phyloP scores from a whole-genome alignment of 1,139 yeast genomes.

The Groenewaldozyma auringiensis region DNA sequence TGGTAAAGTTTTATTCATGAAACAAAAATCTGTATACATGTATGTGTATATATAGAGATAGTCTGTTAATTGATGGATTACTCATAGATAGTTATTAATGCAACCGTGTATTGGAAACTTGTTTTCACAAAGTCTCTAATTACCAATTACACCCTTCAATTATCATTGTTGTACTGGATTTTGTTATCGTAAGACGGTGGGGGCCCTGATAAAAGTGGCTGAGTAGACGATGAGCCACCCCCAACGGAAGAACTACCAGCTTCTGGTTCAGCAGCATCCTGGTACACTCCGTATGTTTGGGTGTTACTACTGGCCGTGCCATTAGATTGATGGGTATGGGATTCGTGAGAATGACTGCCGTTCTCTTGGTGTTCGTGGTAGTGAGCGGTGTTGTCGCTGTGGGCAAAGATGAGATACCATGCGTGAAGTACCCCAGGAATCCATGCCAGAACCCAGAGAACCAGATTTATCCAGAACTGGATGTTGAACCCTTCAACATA shows the following conservation, averaged over 20 bases:
- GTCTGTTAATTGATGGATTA: too few relatives aligned
- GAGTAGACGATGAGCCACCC: constrained; percentile 7
- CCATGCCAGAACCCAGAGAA: constrained; percentile 53
- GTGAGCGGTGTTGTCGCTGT: background rate
- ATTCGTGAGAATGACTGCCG: background rate
- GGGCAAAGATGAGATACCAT: constrained; percentile 33
- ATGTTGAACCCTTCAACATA: constrained; percentile 46
- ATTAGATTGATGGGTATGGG: background rate
- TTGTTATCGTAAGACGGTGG: constrained; percentile 18
- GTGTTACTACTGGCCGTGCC: too few relatives aligned
- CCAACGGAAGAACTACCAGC: background rate
- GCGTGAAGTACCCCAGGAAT: constrained; percentile 57
- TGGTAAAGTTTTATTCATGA: too few relatives aligned
- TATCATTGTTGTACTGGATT: constrained; percentile 18
- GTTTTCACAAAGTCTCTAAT: too few relatives aligned
- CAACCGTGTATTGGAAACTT: too few relatives aligned
- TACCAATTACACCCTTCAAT: too few relatives aligned
- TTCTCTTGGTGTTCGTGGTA: background rate
- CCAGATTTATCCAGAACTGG: constrained; percentile 48
- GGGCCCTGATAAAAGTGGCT: constrained; percentile 20
- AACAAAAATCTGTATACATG: too few relatives aligned
- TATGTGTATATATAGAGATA: too few relatives aligned
- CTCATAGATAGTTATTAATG: too few relatives aligned
- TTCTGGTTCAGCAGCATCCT: constrained; percentile 5
- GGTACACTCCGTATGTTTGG: constrained; percentile 5